Evolutionary conservation across 1,284 basidiomycete species (phyloP), one percentile per base, ranked within the genome.

Genomic region (Takashimella tepidaria): DNA sequence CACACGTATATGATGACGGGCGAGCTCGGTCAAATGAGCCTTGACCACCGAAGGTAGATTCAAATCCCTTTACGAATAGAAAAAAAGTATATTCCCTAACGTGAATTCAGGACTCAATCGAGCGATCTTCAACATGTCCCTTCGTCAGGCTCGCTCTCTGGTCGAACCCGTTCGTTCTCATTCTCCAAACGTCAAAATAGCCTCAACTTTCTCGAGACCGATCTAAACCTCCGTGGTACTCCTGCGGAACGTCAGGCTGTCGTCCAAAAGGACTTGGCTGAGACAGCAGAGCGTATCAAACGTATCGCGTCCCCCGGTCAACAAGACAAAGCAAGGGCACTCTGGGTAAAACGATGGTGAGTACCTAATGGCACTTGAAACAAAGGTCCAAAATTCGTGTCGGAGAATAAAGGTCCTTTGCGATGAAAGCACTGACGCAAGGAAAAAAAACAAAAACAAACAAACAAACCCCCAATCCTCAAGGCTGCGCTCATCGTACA

Each of bases 271-370:
- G 60, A 66, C 22, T 54, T 72, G 20, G 50, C 54, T 3, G 56
- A 55, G 16, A 54, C 56, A 22, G 62, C 66, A 1, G 51, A 47
- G 3, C 51, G 56, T 25, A 52, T 66, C 41, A 52, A 51, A 19
- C n/a, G 19, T 5, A 42, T 64, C 10, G 45, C 48, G 3, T 59
- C 50, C 27, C 60, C 57, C 1, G 58, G 54, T 45, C 65, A 70
- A 47, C 68, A 67, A 44, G 68, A 70, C 50, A 70, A 70, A 51
- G 62, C 65, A 3, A 57, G 67, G 41, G 56, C 62, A 2, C 45
- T 62, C 6, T 73, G 71, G 71, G 67, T 69, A n/a, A 60, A 60
- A 50, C 55, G 59, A 57, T 73, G 71, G 71, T 69, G 37, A 56
- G 70, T 61, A 10, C 20, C 5, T 4, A 16, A 43, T 4, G 12